Base-by-base conservation (phyloP, 1,284 basidiomycete species). In the Nidula niveotomentosa region DNA sequence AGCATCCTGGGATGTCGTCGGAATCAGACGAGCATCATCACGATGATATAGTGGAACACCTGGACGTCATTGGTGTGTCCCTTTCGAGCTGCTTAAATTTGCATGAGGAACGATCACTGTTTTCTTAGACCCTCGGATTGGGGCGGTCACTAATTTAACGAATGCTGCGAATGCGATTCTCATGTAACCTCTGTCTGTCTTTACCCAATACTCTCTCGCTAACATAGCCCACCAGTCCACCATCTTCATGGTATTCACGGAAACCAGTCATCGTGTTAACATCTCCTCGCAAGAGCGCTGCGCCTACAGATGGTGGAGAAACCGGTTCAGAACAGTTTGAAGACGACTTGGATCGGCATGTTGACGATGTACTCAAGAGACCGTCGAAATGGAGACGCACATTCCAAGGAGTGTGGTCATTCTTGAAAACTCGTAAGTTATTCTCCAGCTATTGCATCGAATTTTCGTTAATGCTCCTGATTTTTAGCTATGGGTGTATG, bases 121-220 rank as follows among this genome's bases (percentile, higher is more conserved):
- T 56, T 43, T 41, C 49, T n/a, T 58, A 88, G 90, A 93, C 65
- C 83, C 87, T 9, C 85, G 90, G 63, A 81, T 93, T 36, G 80
- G 84, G 23, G 85, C 86, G 1, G 80, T 92, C 8, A 83, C 87
- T 5, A 85, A 78, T 36, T 74, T 93, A 34, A 85, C 88, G 33
- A 91, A 93, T 62, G 83, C 89, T n/a, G 88, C 88, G 9, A 92
- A 92, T 63, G 76, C 88, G 10, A 90, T 92, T 58, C 69, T 92
- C 50, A 81, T 91, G 83, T 84, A 53, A 17, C 43, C 23, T 36
- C 36, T 33, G 17, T 36, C 36, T 45, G 44, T 33, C 23, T 41
- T 36, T 36, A 41, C 53, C 41, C 3, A 37, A 30, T 5, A 46
- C 10, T 48, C 35, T 54, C 41, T 51, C 33, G 43, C 51, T 60